These are phyloP conservation scores for Lipomyces orientalis DNA, from an alignment of 805 yeast species.

Conservation along the genomic window DNA sequence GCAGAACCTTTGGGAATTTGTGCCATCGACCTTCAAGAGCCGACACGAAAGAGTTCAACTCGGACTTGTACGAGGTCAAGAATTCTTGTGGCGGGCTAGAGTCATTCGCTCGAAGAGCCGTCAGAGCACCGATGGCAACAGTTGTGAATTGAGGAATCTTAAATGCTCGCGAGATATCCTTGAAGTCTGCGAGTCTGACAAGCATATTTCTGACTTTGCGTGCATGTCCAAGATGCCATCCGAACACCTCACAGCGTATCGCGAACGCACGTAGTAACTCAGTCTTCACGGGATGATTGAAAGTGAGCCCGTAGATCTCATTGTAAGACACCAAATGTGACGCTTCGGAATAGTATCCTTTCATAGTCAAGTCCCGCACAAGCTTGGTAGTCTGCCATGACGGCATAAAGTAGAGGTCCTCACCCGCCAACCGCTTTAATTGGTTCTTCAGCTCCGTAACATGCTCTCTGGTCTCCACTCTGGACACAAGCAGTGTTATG, in stretches of 20 bases:
- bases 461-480: constrained; percentile 10
- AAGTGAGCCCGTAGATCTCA: constrained; percentile 8
- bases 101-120: constrained; percentile 8
- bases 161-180: neutral
- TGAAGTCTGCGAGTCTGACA: neutral
- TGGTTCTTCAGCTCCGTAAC: constrained; percentile 6
- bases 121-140: constrained; percentile 1
- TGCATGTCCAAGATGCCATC: constrained; percentile 3
- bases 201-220: constrained; percentile 7
- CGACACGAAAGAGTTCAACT: neutral
- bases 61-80: neutral
- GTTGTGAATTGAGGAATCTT: constrained; percentile 3
- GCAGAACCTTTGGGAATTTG: neutral
- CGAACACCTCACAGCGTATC: neutral
- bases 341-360: constrained; percentile 11
- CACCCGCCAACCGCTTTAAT: constrained; percentile 11
- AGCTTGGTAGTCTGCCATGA: constrained; percentile 24
- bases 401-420: constrained; percentile 9
- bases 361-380: constrained; percentile 12
- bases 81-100: neutral
- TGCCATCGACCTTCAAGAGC: constrained; percentile 3
- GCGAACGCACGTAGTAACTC: constrained; percentile 13
- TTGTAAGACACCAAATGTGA: neutral
- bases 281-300: neutral
- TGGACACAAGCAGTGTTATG: constrained; percentile 11